These are phyloP conservation scores for Tremellales sp. DNA, from an alignment of 1,284 basidiomycete species.

Conservation along the genomic window DNA sequence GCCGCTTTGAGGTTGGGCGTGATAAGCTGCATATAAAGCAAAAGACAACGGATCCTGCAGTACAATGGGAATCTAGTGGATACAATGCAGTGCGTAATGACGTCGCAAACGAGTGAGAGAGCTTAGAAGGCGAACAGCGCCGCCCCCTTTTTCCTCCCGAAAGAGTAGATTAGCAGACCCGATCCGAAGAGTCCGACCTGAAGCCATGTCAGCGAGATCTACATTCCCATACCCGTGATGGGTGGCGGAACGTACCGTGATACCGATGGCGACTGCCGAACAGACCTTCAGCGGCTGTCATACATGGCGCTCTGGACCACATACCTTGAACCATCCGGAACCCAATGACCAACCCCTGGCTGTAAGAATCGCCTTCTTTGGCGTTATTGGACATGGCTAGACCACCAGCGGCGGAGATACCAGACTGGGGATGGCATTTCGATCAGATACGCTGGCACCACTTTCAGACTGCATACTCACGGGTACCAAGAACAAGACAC, in stretches of 20 bases:
- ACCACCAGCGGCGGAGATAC: conserved; percentile 79
- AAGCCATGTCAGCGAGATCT: not conserved
- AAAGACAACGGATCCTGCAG: no score
- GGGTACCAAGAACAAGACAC: conserved; percentile 77
- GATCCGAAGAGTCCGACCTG: conserved; percentile 77
- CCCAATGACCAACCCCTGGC: conserved; percentile 48
- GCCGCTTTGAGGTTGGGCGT: no score
- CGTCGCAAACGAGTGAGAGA: no score
- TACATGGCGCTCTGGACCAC: no score
- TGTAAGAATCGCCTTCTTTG: conserved; percentile 52
- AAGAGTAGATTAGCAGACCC: conserved; percentile 78
- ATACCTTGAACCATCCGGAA: conserved; percentile 69
- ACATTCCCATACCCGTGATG: not conserved
- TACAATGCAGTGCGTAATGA: no score
- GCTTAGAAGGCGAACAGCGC: conserved; percentile 80
- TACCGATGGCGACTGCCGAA: conserved; percentile 86
- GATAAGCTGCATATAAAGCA: no score
- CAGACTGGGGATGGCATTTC: conserved; percentile 57
- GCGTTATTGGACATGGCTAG: conserved; percentile 65
- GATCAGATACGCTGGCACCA: conserved; percentile 7
- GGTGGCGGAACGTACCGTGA: conserved; percentile 55
- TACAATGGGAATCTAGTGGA: no score
- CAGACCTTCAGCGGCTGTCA: no score
- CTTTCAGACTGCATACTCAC: conserved; percentile 51
- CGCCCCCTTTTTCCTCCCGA: conserved; percentile 74